Evolutionary conservation across 352 stramenopile genomes (phyloP).

Genomic region (Globisporangium viniferum): DNA sequence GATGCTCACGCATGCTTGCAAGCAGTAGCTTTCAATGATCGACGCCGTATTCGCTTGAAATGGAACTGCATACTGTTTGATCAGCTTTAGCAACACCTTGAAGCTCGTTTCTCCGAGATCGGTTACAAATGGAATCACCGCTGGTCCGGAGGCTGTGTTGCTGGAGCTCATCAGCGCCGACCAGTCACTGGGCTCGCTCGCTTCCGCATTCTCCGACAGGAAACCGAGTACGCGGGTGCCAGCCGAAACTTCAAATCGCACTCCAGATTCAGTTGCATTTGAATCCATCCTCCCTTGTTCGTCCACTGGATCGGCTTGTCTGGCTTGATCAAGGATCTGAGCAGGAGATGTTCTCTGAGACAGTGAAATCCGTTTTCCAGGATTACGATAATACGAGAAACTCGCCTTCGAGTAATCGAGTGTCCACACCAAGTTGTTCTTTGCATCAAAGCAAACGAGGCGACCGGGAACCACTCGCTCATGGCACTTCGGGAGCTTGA

Average conservation of each 20-base stretch:
- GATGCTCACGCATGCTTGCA: slow-evolving; percentile 43
- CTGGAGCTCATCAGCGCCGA: neutral
- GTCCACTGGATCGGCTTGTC: neutral
- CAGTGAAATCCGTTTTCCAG: slow-evolving; percentile 36
- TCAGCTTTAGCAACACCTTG: slow-evolving; percentile 28
- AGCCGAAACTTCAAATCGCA: slow-evolving; percentile 14
- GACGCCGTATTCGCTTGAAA: slow-evolving; percentile 26
- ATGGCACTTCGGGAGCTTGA: slow-evolving; percentile 20
- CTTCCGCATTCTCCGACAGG: slow-evolving; percentile 38
- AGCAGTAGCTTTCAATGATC: slow-evolving; percentile 24
- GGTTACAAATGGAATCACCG: slow-evolving; percentile 39
- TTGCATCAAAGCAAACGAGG: slow-evolving; percentile 48
- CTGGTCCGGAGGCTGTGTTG: neutral
- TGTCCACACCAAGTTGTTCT: slow-evolving; percentile 44
- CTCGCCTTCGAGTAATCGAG: slow-evolving; percentile 30
- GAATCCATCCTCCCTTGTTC: neutral
- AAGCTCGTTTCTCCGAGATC: slow-evolving; percentile 38
- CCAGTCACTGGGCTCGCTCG: slow-evolving; percentile 21
- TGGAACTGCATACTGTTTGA: slow-evolving; percentile 25
- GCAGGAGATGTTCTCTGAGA: slow-evolving; percentile 22
- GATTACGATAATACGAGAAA: slow-evolving; percentile 40
- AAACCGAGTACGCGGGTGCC: slow-evolving; percentile 32
- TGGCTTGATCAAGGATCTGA: slow-evolving; percentile 7
- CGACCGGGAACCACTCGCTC: slow-evolving; percentile 22
- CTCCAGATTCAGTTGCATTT: neutral